Evolutionary conservation across 768 basidiomycete genomes (phyloP).

Genomic region (Phlebiopsis flavidoalba): DNA sequence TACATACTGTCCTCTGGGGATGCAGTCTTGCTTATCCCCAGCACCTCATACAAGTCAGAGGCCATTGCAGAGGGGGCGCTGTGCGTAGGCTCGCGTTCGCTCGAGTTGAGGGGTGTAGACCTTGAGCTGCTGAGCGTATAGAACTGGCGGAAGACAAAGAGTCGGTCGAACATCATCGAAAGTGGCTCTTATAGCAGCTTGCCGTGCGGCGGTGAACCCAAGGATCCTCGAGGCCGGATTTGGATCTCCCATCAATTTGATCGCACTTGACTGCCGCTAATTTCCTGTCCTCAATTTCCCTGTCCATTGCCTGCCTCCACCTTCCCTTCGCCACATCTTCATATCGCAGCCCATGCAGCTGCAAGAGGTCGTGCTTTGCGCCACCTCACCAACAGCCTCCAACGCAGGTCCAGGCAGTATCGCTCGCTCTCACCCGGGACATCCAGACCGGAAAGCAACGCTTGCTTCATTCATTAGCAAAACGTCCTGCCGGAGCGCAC

Average conservation of each 20-base stretch:
- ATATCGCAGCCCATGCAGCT: slow-evolving; percentile 46
- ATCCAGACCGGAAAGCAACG: slow-evolving; percentile 84
- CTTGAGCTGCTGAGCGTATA: slow-evolving; percentile 5
- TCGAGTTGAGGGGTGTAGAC: neutral
- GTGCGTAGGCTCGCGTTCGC: too few species aligned
- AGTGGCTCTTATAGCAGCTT: neutral
- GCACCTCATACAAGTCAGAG: slow-evolving; percentile 50
- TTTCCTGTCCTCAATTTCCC: neutral
- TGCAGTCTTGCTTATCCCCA: slow-evolving; percentile 51
- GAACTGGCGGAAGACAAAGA: neutral
- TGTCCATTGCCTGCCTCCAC: neutral
- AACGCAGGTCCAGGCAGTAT: slow-evolving; percentile 56
- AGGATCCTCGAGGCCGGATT: neutral
- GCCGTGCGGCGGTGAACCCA: neutral
- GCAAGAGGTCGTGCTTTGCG: slow-evolving; percentile 65
- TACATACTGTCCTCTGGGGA: slow-evolving; percentile 59
- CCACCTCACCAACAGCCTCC: slow-evolving; percentile 46
- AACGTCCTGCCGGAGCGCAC: slow-evolving; percentile 44
- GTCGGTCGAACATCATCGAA: slow-evolving; percentile 9
- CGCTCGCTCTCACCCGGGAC: slow-evolving; percentile 75
- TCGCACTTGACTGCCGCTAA: neutral
- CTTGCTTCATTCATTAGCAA: too few species aligned
- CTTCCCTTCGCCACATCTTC: neutral
- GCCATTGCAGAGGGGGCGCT: slow-evolving; percentile 8
- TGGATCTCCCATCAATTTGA: slow-evolving; percentile 1